phyloP scores from a whole-genome alignment of 2,329 filamentous ascomycete genomes.

The Cryphonectria carpinicola region DNA sequence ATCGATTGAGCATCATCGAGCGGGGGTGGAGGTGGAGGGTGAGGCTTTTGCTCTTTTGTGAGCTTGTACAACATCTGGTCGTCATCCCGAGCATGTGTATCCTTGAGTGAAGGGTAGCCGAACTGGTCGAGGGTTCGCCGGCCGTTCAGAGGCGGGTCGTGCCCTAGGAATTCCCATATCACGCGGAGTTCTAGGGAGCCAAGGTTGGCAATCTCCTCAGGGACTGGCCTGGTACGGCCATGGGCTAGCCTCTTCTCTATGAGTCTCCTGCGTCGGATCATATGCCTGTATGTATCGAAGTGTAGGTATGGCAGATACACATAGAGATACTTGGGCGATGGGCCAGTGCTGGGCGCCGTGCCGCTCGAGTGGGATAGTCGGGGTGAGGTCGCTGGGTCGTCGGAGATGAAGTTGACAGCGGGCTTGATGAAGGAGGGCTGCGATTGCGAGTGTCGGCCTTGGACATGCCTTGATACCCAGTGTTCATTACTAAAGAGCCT shows the following conservation, averaged over 20 bases:
- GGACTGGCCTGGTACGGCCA: constrained; percentile 60
- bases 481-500: constrained; percentile 47
- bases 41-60: constrained; percentile 51
- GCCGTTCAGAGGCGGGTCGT: constrained; percentile 64
- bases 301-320: constrained; percentile 64
- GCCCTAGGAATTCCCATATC: constrained; percentile 65
- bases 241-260: constrained; percentile 56
- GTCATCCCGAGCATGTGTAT: constrained; percentile 64
- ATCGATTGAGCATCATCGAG: not conserved
- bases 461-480: constrained; percentile 46
- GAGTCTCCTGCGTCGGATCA: constrained; percentile 59
- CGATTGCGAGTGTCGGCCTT: constrained; percentile 44
- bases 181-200: constrained; percentile 62
- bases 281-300: constrained; percentile 64
- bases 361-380: constrained; percentile 29
- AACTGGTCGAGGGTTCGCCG: constrained; percentile 67
- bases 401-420: constrained; percentile 41
- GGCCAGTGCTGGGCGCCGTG: constrained; percentile 14
- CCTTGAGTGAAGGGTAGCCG: constrained; percentile 63
- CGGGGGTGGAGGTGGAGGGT: constrained; percentile 29
- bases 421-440: constrained; percentile 46
- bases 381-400: constrained; percentile 36
- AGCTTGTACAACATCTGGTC: constrained; percentile 72
- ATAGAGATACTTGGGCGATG: constrained; percentile 45
- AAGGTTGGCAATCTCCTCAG: constrained; percentile 55